Evolutionary conservation across 208 protist species (phyloP).

Genomic region (Endotrypanum monterogeii): DNA sequence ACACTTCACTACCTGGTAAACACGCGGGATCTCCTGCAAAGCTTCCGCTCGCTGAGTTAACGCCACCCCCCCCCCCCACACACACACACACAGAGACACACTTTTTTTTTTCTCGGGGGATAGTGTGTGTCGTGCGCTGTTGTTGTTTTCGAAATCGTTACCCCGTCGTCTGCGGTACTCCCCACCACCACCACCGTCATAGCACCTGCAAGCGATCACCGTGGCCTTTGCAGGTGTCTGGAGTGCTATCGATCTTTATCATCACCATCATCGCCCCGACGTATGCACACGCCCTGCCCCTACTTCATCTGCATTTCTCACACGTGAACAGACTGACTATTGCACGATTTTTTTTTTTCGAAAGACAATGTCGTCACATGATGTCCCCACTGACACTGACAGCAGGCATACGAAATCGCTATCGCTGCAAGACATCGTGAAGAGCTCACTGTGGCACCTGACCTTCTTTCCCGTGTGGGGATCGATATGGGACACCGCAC

Average conservation of each 20-base stretch:
- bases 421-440: background rate
- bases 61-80: too few species aligned
- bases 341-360: background rate
- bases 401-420: background rate
- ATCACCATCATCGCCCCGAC: background rate
- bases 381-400: background rate
- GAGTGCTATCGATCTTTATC: background rate
- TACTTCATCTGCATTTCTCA: background rate
- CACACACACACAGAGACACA: too few species aligned
- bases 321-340: too few species aligned
- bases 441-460: constrained; percentile 23
- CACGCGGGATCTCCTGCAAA: too few species aligned
- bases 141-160: too few species aligned
- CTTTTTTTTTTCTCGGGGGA: too few species aligned
- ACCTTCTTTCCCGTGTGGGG: constrained; percentile 12
- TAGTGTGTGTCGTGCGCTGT: too few species aligned
- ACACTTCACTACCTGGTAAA: too few species aligned
- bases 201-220: background rate
- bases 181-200: too few species aligned
- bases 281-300: too few species aligned
- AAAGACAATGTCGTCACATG: background rate
- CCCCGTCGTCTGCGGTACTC: too few species aligned
- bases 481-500: background rate
- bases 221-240: background rate
- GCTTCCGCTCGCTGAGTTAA: too few species aligned